Percentiles rank a stretch among this genome's conserved stretches.
Evolutionary conservation across 2,329 filamentous ascomycete species (phyloP).

Genomic region (Cadophora luteo-olivacea): DNA sequence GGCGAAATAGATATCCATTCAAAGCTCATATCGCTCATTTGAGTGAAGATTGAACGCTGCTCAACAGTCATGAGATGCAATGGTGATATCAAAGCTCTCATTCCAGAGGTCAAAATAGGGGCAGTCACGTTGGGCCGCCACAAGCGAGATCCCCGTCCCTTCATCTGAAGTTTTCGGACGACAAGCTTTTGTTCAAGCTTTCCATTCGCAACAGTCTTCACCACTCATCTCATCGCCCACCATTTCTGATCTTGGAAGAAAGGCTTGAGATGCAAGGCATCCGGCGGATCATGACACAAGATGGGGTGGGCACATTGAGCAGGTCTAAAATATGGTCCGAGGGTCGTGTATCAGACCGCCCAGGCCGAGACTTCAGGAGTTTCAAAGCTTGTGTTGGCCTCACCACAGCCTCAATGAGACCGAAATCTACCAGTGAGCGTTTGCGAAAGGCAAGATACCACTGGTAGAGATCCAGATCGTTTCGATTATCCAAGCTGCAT

Average conservation of each 20-base stretch:
- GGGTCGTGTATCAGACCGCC: constrained; percentile 26
- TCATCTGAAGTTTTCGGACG: neutral
- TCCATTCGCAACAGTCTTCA: neutral
- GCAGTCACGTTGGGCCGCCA: neutral
- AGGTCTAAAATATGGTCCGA: constrained; percentile 25
- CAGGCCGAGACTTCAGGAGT: constrained; percentile 29
- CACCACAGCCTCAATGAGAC: constrained; percentile 22
- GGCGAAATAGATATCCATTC: neutral
- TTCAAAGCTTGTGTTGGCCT: constrained; percentile 29
- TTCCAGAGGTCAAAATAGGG: neutral
- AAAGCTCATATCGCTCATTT: neutral
- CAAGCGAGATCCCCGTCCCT: constrained; percentile 3
- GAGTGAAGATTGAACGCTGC: neutral
- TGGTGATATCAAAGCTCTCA: neutral
- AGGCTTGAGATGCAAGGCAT: constrained; percentile 8
- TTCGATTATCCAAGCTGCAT: constrained; percentile 13
- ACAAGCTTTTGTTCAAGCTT: constrained; percentile 24
- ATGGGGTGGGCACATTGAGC: constrained; percentile 16
- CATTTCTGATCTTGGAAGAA: constrained; percentile 5
- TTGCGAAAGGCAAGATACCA: neutral
- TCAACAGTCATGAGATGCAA: neutral
- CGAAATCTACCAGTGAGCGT: constrained; percentile 14
- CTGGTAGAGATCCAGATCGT: constrained; percentile 17
- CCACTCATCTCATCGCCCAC: constrained; percentile 6
- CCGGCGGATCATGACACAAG: constrained; percentile 16